Base-by-base conservation (phyloP, 345 rosid species). In the Eucalyptus rudis region DNA sequence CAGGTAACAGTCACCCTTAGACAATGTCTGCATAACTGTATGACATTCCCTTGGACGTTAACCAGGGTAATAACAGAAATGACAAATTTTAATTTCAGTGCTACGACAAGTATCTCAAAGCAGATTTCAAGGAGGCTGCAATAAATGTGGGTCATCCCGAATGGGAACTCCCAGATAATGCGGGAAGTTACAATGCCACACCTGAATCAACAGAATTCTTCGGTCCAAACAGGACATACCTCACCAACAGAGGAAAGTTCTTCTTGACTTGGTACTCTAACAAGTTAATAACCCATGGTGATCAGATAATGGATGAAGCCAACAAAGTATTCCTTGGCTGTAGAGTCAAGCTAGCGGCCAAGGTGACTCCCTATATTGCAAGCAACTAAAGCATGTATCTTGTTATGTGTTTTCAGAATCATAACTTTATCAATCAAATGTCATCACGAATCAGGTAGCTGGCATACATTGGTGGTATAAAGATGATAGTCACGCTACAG, bases 381-480 rank as follows among this genome's bases (percentile, higher is more conserved):
- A 14, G 59, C 45, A 49, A 49, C 84, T 76, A 76, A 40, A 76
- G 8, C 84, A 76, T 76, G 12, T 40, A 76, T 76, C 29, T 40
- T 40, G 84, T 40, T 10, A 40, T 76, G 84, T 11, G 47, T 11
- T 40, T 76, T 76, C 29, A 76, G 84, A 76, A 76, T 76, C 84
- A 76, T 7, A 76, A 76, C 83, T 76, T 76, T 40, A 40, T 36
- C 83, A 68, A 33, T 84, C 83, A 81, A 19, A 31, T 87, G 88
- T 64, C 40, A 58, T 44, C 58, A 88, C 20, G 22, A 68, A 87
- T 91, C 90, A 96, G 98, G 96, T 96, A 40, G 93, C 99, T n/a
- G 97, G 98, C 68, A 95, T 96, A 58, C 98, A 96, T 68, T 97
- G 99, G 99, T 95, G 99, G 99, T 97, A 96, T 88, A 93, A 94